Base-by-base conservation (phyloP, 768 basidiomycete species). In the Rhodosporidiobolus sp. region DNA sequence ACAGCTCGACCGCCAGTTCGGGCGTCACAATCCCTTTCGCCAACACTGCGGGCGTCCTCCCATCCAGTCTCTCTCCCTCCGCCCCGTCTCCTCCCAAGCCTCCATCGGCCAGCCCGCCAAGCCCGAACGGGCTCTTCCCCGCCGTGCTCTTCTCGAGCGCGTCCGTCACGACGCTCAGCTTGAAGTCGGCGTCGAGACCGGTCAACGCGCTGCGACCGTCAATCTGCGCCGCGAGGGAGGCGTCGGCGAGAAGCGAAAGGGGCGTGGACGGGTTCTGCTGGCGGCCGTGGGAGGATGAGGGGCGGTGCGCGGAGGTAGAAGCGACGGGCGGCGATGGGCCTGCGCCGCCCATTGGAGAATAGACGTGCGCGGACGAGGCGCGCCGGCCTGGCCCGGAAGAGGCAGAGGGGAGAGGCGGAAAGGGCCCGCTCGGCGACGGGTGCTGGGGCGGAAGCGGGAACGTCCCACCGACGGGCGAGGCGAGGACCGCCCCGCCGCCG, bases 1-100 rank as follows among this genome's bases (percentile, higher is more conserved):
- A 97, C 67, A 97, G 83, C 7, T 88, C 89, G 26, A 92, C 87
- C 38, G 96, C 94, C 77, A 96, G 91, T n/a, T 94, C 91, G 0
- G 90, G 90, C 67, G 84, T 84, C 5, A 92, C 89, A 75, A 95
- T 74, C 1, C 73, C 73, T 32, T 74, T 66, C 35, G 49, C 54
- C 17, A 74, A 46, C 35, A 74, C 50, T 2, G 50, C 64, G 1
- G 73, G 73, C 24, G 73, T 65, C 26, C n/a, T 59, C 19, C 49
- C 56, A 1, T 46, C n/a, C 59, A 50, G 34, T 4, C 52, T 56
- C 12, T 63, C 64, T 9, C 54, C 71, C n/a, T 50, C 50, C 24
- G 17, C 16, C 4, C 26, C 20, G 43, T 9, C 50, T 8, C 57
- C 57, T 3, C n/a, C 24, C 26, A 14, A 7, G 14, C 38, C 38